These are phyloP conservation scores for Wickerhamomyces sp. DNA, from an alignment of 1,139 yeast species.

Conservation along the genomic window DNA sequence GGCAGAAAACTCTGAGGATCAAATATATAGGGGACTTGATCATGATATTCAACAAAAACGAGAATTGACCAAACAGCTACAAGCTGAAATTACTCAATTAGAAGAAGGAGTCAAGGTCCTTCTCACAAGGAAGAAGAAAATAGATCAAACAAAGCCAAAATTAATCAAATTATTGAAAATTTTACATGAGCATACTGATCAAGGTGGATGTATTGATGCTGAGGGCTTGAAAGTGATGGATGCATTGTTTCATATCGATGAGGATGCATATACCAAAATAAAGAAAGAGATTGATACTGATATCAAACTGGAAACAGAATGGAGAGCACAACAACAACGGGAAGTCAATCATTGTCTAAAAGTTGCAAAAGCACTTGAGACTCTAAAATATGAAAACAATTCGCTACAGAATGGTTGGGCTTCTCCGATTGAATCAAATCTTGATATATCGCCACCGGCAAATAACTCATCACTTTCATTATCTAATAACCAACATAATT, in stretches of 20 bases:
- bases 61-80: slow-evolving; percentile 24
- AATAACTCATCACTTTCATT: neutral
- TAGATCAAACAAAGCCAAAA: slow-evolving; percentile 26
- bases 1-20: slow-evolving; percentile 24
- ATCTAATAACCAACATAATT: neutral
- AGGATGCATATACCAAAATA: slow-evolving; percentile 27
- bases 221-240: slow-evolving; percentile 28
- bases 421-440: neutral
- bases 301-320: slow-evolving; percentile 29
- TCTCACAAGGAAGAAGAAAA: slow-evolving; percentile 25
- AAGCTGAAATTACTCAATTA: slow-evolving; percentile 26
- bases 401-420: slow-evolving; percentile 11
- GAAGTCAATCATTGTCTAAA: slow-evolving; percentile 23
- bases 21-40: slow-evolving; percentile 20
- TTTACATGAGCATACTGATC: slow-evolving; percentile 26
- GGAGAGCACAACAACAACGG: slow-evolving; percentile 29
- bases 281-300: slow-evolving; percentile 27
- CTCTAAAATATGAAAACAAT: slow-evolving; percentile 9
- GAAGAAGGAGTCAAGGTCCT: slow-evolving; percentile 38
- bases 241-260: slow-evolving; percentile 23
- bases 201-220: slow-evolving; percentile 29
- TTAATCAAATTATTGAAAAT: slow-evolving; percentile 25
- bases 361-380: slow-evolving; percentile 12
- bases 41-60: slow-evolving; percentile 20
- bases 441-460: neutral